Conservation (phyloP, 192 early-diverging fungal species). For the Rhizophagus clarus region DNA sequence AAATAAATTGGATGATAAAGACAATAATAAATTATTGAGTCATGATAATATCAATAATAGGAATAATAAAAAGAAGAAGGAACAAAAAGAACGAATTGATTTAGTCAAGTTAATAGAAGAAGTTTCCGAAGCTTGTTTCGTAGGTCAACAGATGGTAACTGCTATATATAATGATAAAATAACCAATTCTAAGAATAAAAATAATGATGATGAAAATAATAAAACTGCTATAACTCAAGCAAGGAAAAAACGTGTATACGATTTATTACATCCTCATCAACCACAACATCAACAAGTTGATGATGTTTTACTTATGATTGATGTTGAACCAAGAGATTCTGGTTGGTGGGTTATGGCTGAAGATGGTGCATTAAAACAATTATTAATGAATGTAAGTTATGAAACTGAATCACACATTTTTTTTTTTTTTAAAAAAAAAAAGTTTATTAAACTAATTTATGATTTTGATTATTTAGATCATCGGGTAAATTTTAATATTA, state of each 20-base stretch:
- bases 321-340: slow-evolving; percentile 24
- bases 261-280: slow-evolving; percentile 6
- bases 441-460: neutral
- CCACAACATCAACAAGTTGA: neutral
- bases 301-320: slow-evolving; percentile 1
- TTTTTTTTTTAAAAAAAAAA: neutral
- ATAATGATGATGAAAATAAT: neutral
- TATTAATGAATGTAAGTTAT: slow-evolving; percentile 40
- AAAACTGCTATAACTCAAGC: neutral
- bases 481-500: slow-evolving; percentile 12
- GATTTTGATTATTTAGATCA: slow-evolving; percentile 17
- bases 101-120: slow-evolving; percentile 27
- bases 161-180: slow-evolving; percentile 5
- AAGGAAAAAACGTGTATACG: neutral
- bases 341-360: slow-evolving; percentile 34
- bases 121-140: slow-evolving; percentile 24
- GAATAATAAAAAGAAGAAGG: neutral
- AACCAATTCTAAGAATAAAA: neutral
- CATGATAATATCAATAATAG: neutral
- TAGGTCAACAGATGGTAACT: slow-evolving; percentile 24
- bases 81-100: slow-evolving; percentile 3
- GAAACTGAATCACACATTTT: slow-evolving; percentile 23
- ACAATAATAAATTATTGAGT: neutral
- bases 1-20: neutral
- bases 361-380: slow-evolving; percentile 41